Conservation (phyloP, 306 rosid genomes). For the Castanea crenata region DNA sequence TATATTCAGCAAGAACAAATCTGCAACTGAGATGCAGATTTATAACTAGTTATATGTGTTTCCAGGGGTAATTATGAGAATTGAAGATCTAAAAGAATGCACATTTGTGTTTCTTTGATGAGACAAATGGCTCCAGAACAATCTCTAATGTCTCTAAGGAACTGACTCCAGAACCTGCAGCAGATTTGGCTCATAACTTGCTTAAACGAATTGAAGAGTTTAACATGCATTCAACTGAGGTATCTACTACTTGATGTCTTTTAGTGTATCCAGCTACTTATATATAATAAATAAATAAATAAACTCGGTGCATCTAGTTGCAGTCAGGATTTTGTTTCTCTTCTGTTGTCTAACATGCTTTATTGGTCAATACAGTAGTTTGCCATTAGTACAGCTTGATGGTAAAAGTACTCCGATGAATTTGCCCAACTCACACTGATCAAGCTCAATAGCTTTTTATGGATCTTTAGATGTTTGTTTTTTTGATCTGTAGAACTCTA, state of each 20-base stretch:
- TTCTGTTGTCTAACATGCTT: not conserved
- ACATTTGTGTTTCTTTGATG: too few species aligned
- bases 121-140: too few species aligned
- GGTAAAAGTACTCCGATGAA: too few species aligned
- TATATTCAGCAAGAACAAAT: slow-evolving; percentile 11
- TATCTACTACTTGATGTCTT: slow-evolving; percentile 28
- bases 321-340: slow-evolving; percentile 3
- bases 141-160: too few species aligned
- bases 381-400: too few species aligned
- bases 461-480: not conserved
- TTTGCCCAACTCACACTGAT: too few species aligned
- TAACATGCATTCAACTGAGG: slow-evolving; percentile 94
- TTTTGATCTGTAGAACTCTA: too few species aligned
- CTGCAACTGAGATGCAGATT: slow-evolving; percentile 8
- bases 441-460: not conserved
- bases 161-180: too few species aligned
- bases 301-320: not conserved
- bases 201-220: slow-evolving; percentile 64
- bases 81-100: too few species aligned
- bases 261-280: not conserved
- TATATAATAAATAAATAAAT: too few species aligned
- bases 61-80: not conserved
- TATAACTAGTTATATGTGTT: slow-evolving; percentile 11
- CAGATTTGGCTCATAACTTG: slow-evolving; percentile 17
- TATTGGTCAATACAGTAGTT: too few species aligned